Base-by-base conservation (phyloP, 192 early-diverging fungal genomes). In the Ambispora gerdemannii region DNA sequence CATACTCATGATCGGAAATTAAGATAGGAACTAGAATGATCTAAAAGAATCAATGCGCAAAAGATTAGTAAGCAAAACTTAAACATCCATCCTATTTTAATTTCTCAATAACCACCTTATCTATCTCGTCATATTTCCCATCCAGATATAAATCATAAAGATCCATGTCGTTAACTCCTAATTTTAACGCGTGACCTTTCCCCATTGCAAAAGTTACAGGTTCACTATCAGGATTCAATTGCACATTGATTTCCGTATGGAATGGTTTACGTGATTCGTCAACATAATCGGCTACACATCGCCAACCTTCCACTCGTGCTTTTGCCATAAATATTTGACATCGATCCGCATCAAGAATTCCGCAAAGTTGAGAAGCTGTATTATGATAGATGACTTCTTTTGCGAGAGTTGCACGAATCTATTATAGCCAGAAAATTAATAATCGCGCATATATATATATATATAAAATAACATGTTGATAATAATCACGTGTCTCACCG, bases 311-410 rank as follows among this genome's bases (percentile, higher is more conserved):
- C 13, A 38, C n/a, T 20, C 22, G 30, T 20, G 61, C 3, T 61
- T 61, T 61, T 15, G 17, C 20, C 8, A 20, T 63, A 28, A 63
- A 63, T 22, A 63, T 63, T 63, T 63, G 61, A 36, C 61, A 63
- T 11, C 61, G 34, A 38, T 63, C 61, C 27, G 61, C 35, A 4
- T 63, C 61, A 3, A 63, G 25, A 24, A 63, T 63, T 22, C 34
- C 61, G 13, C 34, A 63, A 35, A 63, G 0, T 63, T 63, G 35
- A 63, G 35, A 43, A 8, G 34, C 61, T 10, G 61, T 63, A 13
- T 63, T 63, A 63, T 43, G 20, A 63, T 63, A 63, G 22, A 63
- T 63, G 1, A 63, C 30, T 36, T 63, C 34, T 38, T 63, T 63
- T 4, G 61, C 33, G 8, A 63, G 25, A 36, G 34, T 63, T 19